phyloP scores from a whole-genome alignment of 495 filamentous ascomycete genomes.

The Podospora fimiseda region DNA sequence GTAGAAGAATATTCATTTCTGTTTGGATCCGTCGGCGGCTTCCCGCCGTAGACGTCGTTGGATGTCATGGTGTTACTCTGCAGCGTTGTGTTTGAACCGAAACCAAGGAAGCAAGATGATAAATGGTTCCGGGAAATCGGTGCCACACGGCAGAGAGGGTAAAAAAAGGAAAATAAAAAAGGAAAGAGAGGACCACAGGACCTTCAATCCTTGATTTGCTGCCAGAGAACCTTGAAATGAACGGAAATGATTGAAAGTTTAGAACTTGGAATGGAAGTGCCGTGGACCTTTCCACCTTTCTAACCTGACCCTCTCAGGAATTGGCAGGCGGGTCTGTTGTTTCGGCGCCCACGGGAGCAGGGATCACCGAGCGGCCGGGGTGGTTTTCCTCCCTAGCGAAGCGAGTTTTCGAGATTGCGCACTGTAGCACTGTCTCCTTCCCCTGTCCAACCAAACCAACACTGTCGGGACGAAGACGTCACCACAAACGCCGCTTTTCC shows the following conservation, averaged over 20 bases:
- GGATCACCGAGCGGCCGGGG: slow-evolving; percentile 10
- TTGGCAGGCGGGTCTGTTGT: slow-evolving; percentile 15
- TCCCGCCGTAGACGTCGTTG: slow-evolving; percentile 70
- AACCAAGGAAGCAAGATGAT: background rate
- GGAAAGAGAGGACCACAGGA: too few species aligned
- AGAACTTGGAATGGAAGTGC: background rate
- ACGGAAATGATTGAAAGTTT: too few species aligned
- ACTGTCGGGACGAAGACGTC: background rate
- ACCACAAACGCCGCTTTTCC: background rate
- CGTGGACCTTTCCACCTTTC: background rate
- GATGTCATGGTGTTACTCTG: slow-evolving; percentile 59
- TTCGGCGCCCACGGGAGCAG: slow-evolving; percentile 14
- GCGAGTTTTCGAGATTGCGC: background rate
- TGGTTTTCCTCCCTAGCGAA: background rate
- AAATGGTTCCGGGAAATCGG: slow-evolving; percentile 3
- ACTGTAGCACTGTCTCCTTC: background rate
- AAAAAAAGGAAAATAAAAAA: too few species aligned
- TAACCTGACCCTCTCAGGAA: background rate
- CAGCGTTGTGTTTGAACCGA: background rate
- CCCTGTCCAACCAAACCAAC: background rate
- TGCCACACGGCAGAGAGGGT: too few species aligned
- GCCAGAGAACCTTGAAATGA: too few species aligned
- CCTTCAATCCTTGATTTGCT: too few species aligned
- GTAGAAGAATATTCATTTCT: slow-evolving; percentile 15
- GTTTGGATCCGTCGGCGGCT: slow-evolving; percentile 33